phyloP scores from a whole-genome alignment of 257 asterid genomes.

The Penstemon davidsonii region DNA sequence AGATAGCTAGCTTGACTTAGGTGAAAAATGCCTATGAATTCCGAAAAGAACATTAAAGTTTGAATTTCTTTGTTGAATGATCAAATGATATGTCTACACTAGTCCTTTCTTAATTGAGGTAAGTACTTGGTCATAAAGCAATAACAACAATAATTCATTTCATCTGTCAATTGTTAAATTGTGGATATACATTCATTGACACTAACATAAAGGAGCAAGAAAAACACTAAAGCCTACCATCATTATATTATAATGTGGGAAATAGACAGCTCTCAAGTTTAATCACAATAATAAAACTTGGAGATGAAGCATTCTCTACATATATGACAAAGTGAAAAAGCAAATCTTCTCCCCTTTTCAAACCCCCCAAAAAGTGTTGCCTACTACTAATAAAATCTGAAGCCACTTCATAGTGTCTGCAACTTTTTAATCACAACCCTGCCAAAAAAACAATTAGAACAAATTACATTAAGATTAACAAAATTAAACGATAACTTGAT shows the following conservation, averaged over 20 bases:
- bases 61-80: background rate
- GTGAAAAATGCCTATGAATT: background rate
- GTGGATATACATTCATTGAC: slow-evolving; percentile 28
- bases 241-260: slow-evolving; percentile 11
- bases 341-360: slow-evolving; percentile 32
- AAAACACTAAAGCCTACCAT: slow-evolving; percentile 28
- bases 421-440: slow-evolving; percentile 13
- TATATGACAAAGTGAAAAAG: slow-evolving; percentile 22
- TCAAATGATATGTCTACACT: background rate
- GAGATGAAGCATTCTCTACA: slow-evolving; percentile 38
- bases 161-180: slow-evolving; percentile 24
- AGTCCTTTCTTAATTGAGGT: background rate
- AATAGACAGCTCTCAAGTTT: slow-evolving; percentile 25
- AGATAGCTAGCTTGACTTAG: background rate
- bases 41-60: background rate
- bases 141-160: slow-evolving; percentile 18
- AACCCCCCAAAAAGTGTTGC: slow-evolving; percentile 18
- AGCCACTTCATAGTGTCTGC: slow-evolving; percentile 17
- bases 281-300: slow-evolving; percentile 32
- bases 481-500: background rate
- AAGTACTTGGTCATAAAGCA: slow-evolving; percentile 25
- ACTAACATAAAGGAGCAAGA: slow-evolving; percentile 23
- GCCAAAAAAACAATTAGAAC: background rate
- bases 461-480: background rate
- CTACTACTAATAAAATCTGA: slow-evolving; percentile 8